Evolutionary conservation across 208 protist species (phyloP), one percentile per base, ranked within the genome.

Genomic region (Leishmania tropica): DNA sequence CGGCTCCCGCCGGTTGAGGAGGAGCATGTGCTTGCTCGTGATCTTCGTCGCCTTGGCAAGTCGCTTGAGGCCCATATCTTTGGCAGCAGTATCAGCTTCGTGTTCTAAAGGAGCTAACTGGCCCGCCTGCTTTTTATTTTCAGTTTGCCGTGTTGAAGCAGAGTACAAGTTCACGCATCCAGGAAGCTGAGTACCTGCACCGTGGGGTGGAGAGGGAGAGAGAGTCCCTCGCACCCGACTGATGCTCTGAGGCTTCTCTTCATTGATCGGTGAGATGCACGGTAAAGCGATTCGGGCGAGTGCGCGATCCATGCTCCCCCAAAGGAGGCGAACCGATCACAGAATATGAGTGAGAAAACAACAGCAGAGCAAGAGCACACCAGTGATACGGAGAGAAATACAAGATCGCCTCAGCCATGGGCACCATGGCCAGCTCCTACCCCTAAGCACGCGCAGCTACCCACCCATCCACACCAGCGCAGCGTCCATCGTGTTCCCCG

Each of bases 41-140:
- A 94, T 72, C 81, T 94, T 94, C 40, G 67, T 72, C n/a, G 75
- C 75, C 54, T 90, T 89, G 4, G 80, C n/a, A 40, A 94, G 75
- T 13, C 88, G 90, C 54, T 78, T 81, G 31, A 87, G 47, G 15
- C 76, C 65, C 86, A 89, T 89, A 13, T 13, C 19, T 17, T 35
- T 76, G 53, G 51, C 45, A 58, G 51, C 5, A 1, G 15, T 5
- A 19, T 31, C 31, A 58, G 51, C 8, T 42, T 51, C 58, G 51
- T 58, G 53, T 21, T 51, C 8, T 37, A 21, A 19, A 74, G 24
- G 7, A 31, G 5, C 21, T 51, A 19, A 1, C 40, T 51, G 13
- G 11, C 13, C 11, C 42, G 10, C 21, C 31, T 37, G 11, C 7
- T 48, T 53, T 54, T 51, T 53, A 19, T 48, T 17, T 35, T 54